These are phyloP conservation scores for Colletotrichum shisoi DNA, from an alignment of 2,329 filamentous ascomycete species.

Conservation along the genomic window DNA sequence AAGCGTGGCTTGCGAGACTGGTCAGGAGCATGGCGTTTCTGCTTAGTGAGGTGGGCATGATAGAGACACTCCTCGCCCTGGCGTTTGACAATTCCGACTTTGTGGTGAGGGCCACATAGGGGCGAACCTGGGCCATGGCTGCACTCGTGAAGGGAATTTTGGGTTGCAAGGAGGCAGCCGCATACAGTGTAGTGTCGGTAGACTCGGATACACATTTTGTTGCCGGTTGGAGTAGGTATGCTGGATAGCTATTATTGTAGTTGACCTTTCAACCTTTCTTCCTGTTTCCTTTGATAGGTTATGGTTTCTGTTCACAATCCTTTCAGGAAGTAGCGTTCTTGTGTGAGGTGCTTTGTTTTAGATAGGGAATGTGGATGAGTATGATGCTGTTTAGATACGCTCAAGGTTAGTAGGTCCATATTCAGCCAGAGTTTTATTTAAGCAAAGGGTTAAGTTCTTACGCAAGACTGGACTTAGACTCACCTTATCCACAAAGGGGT, in stretches of 20 bases:
- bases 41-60: constrained; percentile 11
- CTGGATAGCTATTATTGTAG: too few species aligned
- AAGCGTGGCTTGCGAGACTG: background rate
- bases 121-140: constrained; percentile 7
- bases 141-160: constrained; percentile 16
- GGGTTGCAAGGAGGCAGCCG: constrained; percentile 22
- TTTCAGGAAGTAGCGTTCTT: background rate
- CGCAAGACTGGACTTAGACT: background rate
- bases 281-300: too few species aligned
- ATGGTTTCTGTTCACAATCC: background rate
- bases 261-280: background rate
- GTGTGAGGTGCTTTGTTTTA: background rate
- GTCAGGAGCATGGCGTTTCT: background rate
- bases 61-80: constrained; percentile 19
- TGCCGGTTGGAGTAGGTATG: background rate
- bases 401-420: background rate
- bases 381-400: background rate
- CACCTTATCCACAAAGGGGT: background rate
- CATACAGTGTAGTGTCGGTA: constrained; percentile 29
- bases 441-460: background rate
- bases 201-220: constrained; percentile 29
- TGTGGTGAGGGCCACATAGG: constrained; percentile 10
- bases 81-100: constrained; percentile 15
- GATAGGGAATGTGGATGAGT: background rate
- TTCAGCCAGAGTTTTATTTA: background rate